A percentile compares a stretch with the other conserved stretches of the same genome.
phyloP scores from a whole-genome alignment of 2,329 filamentous ascomycete species.

The Clonostachys sp. region DNA sequence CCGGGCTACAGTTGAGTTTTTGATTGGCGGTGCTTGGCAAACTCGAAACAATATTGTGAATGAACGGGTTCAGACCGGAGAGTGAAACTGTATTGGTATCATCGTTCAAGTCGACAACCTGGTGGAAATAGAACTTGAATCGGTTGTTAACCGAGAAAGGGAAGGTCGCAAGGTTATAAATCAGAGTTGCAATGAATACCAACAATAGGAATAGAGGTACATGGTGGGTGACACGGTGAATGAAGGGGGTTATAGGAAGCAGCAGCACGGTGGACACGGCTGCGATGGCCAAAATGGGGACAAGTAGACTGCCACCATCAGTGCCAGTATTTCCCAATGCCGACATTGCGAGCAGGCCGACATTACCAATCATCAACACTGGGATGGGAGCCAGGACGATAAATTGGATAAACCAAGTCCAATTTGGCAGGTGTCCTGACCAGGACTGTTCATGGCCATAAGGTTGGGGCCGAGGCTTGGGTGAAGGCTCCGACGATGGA shows the following conservation, averaged over 20 bases:
- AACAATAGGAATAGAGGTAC: slow-evolving; percentile 72
- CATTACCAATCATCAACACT: slow-evolving; percentile 71
- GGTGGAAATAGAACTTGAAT: slow-evolving; percentile 84
- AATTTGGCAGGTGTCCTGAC: slow-evolving; percentile 74
- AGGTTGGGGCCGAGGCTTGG: slow-evolving; percentile 21
- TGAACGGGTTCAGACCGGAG: slow-evolving; percentile 62
- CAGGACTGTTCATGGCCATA: slow-evolving; percentile 78
- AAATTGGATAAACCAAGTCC: slow-evolving; percentile 86
- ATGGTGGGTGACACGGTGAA: slow-evolving; percentile 82
- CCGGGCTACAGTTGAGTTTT: slow-evolving; percentile 44
- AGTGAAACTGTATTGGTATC: slow-evolving; percentile 67
- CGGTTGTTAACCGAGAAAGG: slow-evolving; percentile 78
- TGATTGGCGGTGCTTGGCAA: slow-evolving; percentile 69
- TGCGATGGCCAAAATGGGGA: slow-evolving; percentile 68
- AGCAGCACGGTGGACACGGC: slow-evolving; percentile 67
- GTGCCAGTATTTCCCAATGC: slow-evolving; percentile 76
- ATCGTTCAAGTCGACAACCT: slow-evolving; percentile 72
- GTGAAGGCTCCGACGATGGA: slow-evolving; percentile 9
- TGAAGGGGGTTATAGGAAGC: slow-evolving; percentile 74
- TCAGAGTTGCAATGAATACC: slow-evolving; percentile 68
- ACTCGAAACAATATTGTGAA: slow-evolving; percentile 60
- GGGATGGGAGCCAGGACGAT: slow-evolving; percentile 74
- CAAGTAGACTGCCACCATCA: slow-evolving; percentile 71
- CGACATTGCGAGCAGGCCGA: slow-evolving; percentile 67
- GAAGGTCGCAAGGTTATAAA: slow-evolving; percentile 84